Conservation (phyloP, 352 stramenopile genomes). For the Blastocystis sp. region DNA sequence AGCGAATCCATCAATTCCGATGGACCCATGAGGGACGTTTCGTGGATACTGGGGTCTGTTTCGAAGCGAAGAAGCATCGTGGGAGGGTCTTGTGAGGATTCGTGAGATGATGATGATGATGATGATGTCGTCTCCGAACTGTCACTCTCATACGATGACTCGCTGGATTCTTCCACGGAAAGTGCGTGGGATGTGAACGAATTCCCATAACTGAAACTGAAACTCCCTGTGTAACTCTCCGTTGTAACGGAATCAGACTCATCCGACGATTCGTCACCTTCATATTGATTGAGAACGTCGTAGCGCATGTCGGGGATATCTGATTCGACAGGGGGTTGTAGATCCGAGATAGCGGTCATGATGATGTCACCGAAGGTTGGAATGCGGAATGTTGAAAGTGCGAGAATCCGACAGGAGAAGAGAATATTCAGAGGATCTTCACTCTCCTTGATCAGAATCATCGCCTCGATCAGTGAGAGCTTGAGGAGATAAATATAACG, state of each 20-base stretch:
- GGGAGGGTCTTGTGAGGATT: too few species aligned
- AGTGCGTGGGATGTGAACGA: too few species aligned
- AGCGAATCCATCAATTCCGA: too few species aligned
- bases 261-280: neutral
- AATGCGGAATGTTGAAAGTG: neutral
- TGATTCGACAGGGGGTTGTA: neutral
- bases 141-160: neutral
- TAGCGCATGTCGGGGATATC: slow-evolving; percentile 16
- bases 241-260: neutral
- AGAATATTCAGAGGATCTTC: neutral
- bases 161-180: neutral
- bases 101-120: neutral
- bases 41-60: too few species aligned
- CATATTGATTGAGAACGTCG: slow-evolving; percentile 16
- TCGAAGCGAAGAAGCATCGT: too few species aligned
- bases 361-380: neutral
- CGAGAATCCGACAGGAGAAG: slow-evolving; percentile 11
- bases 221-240: neutral
- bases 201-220: neutral
- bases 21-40: too few species aligned
- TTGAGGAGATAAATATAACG: slow-evolving; percentile 44
- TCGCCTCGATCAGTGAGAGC: slow-evolving; percentile 29
- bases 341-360: neutral
- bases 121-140: neutral
- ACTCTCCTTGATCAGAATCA: neutral